phyloP scores from a whole-genome alignment of 176 grass and related monocot genomes.

The Hordeum marinum region DNA sequence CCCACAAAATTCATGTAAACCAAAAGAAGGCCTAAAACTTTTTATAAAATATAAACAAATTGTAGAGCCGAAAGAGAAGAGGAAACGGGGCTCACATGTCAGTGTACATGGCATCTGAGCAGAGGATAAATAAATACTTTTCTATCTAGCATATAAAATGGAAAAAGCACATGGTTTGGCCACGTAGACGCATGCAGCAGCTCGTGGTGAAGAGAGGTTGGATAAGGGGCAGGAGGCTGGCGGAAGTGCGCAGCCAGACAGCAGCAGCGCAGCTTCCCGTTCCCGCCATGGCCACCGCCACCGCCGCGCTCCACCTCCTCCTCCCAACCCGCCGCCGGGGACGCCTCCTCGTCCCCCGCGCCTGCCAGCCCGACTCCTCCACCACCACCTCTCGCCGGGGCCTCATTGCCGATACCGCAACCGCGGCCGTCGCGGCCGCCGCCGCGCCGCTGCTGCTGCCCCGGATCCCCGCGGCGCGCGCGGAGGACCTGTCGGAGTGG shows the following conservation, averaged over 20 bases:
- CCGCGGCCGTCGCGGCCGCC: constrained; percentile 36
- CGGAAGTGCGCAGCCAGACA: neutral
- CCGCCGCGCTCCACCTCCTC: constrained; percentile 31
- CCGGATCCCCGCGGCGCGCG: constrained; percentile 19
- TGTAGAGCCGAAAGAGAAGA: too few species aligned
- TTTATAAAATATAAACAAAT: too few species aligned
- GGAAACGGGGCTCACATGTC: too few species aligned
- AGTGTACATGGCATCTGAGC: too few species aligned
- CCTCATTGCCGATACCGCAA: constrained; percentile 59
- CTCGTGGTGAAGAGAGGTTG: neutral
- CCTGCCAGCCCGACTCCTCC: constrained; percentile 4
- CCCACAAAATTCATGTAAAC: too few species aligned
- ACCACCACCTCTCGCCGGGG: constrained; percentile 11
- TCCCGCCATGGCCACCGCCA: constrained; percentile 56
- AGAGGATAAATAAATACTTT: too few species aligned
- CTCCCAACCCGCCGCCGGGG: constrained; percentile 23
- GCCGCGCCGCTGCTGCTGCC: constrained; percentile 13
- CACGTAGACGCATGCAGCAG: neutral
- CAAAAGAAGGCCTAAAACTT: too few species aligned
- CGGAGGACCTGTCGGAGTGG: constrained; percentile 69
- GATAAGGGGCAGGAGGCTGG: neutral
- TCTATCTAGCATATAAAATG: too few species aligned
- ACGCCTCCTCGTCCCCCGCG: constrained; percentile 32
- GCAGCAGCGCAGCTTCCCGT: neutral
- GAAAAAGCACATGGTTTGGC: neutral